phyloP scores from a whole-genome alignment of 192 early-diverging fungal genomes.

The Coemansia sp. region DNA sequence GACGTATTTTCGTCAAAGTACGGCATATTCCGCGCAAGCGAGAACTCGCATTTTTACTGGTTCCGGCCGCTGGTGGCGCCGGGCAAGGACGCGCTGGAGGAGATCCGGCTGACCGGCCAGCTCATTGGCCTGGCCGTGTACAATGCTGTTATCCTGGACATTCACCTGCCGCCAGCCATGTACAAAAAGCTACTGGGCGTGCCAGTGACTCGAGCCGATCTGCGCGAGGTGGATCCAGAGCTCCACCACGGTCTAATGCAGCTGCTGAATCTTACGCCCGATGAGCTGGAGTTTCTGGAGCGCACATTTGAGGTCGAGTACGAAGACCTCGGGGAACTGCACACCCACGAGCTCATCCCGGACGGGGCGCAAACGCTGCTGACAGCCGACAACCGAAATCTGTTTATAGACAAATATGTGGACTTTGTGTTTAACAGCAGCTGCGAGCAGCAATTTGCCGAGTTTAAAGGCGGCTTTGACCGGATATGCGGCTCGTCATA shows the following conservation, averaged over 20 bases:
- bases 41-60: slow-evolving; percentile 83
- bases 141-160: slow-evolving; percentile 87
- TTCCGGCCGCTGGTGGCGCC: slow-evolving; percentile 63
- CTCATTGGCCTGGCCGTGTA: slow-evolving; percentile 91
- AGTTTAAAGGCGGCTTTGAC: slow-evolving; percentile 83
- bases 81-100: slow-evolving; percentile 60
- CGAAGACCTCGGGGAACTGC: slow-evolving; percentile 62
- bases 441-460: slow-evolving; percentile 67
- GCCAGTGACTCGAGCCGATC: slow-evolving; percentile 67
- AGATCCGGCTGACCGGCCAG: slow-evolving; percentile 85
- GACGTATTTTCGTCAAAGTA: slow-evolving; percentile 86
- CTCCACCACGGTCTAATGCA: slow-evolving; percentile 75
- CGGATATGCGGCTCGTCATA: slow-evolving; percentile 49
- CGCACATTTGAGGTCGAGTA: slow-evolving; percentile 81
- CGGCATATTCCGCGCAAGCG: slow-evolving; percentile 78
- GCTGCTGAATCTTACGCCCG: slow-evolving; percentile 64
- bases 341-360: slow-evolving; percentile 65
- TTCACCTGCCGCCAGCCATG: slow-evolving; percentile 81
- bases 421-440: slow-evolving; percentile 75
- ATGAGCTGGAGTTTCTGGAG: slow-evolving; percentile 72
- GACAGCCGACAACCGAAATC: slow-evolving; percentile 70
- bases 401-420: slow-evolving; percentile 80
- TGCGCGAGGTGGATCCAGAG: slow-evolving; percentile 72
- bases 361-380: slow-evolving; percentile 65
- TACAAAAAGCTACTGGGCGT: slow-evolving; percentile 86